Conservation (phyloP, 2,329 filamentous ascomycete genomes). For the Calycina herbarum region DNA sequence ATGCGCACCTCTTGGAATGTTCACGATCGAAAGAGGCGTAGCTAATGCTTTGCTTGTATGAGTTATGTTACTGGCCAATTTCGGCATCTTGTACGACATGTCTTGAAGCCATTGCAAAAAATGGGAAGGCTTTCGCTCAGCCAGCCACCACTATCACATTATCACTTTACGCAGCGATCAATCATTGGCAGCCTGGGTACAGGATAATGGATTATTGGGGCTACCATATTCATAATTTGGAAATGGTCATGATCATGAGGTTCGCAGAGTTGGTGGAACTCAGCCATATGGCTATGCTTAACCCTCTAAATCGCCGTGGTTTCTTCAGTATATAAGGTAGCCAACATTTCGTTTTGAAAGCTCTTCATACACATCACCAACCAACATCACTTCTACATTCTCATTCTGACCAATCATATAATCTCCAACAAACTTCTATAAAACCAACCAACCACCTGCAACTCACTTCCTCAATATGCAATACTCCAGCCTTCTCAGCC, state of each 20-base stretch:
- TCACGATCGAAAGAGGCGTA: neutral
- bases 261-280: neutral
- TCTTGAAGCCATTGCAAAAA: conserved; percentile 1
- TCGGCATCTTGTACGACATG: neutral
- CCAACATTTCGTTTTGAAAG: neutral
- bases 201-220: neutral
- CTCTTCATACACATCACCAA: conserved; percentile 6
- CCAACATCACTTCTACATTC: neutral
- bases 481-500: conserved; percentile 22
- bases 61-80: neutral
- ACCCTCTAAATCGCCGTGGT: neutral
- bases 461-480: conserved; percentile 25
- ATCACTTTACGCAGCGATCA: neutral
- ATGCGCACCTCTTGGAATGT: neutral
- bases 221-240: neutral
- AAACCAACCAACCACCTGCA: neutral
- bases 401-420: neutral
- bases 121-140: neutral
- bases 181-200: neutral
- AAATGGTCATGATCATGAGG: neutral
- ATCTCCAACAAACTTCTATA: neutral
- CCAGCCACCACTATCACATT: neutral
- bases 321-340: conserved; percentile 4
- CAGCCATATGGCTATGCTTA: conserved; percentile 5
- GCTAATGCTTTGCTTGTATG: neutral